phyloP scores from a whole-genome alignment of 805 yeast species.

The Schwanniomyces occidentalis region DNA sequence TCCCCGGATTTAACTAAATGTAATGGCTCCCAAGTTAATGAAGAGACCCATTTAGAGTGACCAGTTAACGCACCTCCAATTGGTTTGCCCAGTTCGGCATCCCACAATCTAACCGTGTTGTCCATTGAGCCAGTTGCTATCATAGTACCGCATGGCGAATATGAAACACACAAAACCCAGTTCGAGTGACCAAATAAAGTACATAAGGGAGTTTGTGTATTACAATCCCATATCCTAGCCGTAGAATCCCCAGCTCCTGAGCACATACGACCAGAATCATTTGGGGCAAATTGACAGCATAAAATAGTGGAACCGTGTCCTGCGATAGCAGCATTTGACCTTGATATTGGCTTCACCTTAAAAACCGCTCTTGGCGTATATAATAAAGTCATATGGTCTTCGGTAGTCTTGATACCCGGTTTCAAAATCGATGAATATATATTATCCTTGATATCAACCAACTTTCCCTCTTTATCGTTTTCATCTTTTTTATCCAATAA shows the following conservation, averaged over 20 bases:
- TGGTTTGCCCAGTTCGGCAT: conserved; percentile 68
- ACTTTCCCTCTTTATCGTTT: conserved; percentile 31
- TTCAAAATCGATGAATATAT: conserved; percentile 78
- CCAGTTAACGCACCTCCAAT: conserved; percentile 76
- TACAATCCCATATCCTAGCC: conserved; percentile 95
- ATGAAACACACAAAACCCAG: conserved; percentile 91
- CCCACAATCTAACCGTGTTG: conserved; percentile 85
- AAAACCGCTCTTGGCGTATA: conserved; percentile 95
- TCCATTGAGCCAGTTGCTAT: conserved; percentile 98
- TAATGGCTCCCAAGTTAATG: conserved; percentile 91
- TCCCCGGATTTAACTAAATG: conserved; percentile 72
- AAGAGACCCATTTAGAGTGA: conserved; percentile 86
- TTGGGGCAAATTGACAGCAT: conserved; percentile 92
- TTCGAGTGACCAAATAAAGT: conserved; percentile 83
- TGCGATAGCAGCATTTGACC: conserved; percentile 88
- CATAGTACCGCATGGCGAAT: conserved; percentile 88
- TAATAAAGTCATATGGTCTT: conserved; percentile 86
- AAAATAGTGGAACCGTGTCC: conserved; percentile 95
- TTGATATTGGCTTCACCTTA: conserved; percentile 86
- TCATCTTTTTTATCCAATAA: conserved; percentile 48
- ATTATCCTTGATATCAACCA: conserved; percentile 76
- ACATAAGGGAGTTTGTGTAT: conserved; percentile 85
- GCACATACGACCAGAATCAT: conserved; percentile 79
- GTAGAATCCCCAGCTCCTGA: conserved; percentile 97
- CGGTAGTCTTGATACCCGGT: conserved; percentile 86